Percentiles rank a stretch among this genome's conserved stretches.
Conservation (phyloP, 2,329 filamentous ascomycete species). For the Taxawa tesnikishii region DNA sequence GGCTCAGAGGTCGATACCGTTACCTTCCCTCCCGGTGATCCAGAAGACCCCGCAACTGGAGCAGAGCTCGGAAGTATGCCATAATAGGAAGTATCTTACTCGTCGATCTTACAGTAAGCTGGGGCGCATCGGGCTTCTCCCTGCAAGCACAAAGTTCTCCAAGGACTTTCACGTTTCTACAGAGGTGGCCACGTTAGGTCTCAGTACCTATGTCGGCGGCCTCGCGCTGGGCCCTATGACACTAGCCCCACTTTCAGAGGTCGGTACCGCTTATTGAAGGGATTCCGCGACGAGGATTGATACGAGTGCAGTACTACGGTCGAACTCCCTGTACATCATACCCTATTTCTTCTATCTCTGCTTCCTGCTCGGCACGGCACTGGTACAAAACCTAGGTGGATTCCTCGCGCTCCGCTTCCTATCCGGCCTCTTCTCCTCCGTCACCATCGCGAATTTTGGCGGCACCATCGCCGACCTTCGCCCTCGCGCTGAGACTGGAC, state of each 20-base stretch:
- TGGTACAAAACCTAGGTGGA: conserved; percentile 26
- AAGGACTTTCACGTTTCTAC: conserved; percentile 24
- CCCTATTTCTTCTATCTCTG: conserved; percentile 33
- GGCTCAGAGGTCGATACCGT: conserved; percentile 12
- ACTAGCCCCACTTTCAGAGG: conserved; percentile 3
- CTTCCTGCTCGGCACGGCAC: conserved; percentile 30
- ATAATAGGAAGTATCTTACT: conserved; percentile 22
- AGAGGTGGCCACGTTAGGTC: conserved; percentile 1
- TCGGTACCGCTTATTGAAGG: too few relatives aligned
- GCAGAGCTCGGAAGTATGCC: conserved; percentile 19
- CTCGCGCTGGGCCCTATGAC: conserved; percentile 15
- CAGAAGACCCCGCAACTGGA: conserved; percentile 24
- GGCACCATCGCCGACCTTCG: conserved; percentile 21
- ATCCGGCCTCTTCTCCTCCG: conserved; percentile 32
- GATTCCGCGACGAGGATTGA: too few relatives aligned
- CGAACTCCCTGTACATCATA: conserved; percentile 34
- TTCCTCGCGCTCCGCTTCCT: conserved; percentile 32
- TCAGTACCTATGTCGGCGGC: conserved; percentile 26
- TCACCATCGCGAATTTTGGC: conserved; percentile 32
- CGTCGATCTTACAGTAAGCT: conserved; percentile 15
- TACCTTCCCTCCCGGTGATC: conserved; percentile 12
- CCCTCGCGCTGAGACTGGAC: conserved; percentile 1
- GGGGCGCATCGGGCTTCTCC: conserved; percentile 36
- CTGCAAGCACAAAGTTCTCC: conserved; percentile 28
- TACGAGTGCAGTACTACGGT: conserved; percentile 4